Percentiles rank a stretch among this genome's conserved stretches.
Conservation (phyloP, 2,329 filamentous ascomycete genomes). For the Trichoderma harzianum region DNA sequence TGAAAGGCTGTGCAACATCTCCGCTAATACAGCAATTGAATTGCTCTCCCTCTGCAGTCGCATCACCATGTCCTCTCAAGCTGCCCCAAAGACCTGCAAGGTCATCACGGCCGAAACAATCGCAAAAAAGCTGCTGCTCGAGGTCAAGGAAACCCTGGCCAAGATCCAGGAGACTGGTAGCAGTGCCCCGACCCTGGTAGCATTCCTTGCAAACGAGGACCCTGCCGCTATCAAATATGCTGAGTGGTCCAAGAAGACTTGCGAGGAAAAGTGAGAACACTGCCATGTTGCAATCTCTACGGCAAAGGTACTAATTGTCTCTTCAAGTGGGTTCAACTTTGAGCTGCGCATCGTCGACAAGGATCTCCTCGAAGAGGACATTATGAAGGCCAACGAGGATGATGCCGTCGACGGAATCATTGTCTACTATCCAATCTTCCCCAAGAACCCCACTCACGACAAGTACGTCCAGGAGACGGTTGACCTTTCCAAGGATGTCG, state of each 20-base stretch:
- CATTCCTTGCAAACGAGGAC: constrained; percentile 89
- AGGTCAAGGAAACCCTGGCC: constrained; percentile 73
- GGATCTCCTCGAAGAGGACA: constrained; percentile 84
- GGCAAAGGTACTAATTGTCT: constrained; percentile 16
- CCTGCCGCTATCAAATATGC: constrained; percentile 90
- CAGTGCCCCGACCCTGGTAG: constrained; percentile 71
- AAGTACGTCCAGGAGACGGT: constrained; percentile 96
- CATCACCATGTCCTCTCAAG: constrained; percentile 30
- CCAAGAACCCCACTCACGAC: constrained; percentile 75
- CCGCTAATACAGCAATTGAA: neutral
- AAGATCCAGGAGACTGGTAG: constrained; percentile 59
- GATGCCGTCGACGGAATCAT: constrained; percentile 80
- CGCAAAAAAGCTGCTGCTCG: constrained; percentile 73
- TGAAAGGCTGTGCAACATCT: neutral
- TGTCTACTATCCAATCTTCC: constrained; percentile 97
- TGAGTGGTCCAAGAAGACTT: constrained; percentile 96
- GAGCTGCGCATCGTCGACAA: constrained; percentile 79
- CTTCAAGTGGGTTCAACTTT: constrained; percentile 77
- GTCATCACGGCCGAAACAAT: constrained; percentile 86
- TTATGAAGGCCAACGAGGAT: constrained; percentile 82
- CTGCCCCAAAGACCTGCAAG: constrained; percentile 74
- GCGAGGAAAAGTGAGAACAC: constrained; percentile 79
- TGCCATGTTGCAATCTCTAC: neutral
- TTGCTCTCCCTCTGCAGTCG: neutral
- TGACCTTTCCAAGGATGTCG: constrained; percentile 86